These are phyloP conservation scores for Adansonia rubrostipa DNA, from an alignment of 441 rosid genomes.

Conservation along the genomic window DNA sequence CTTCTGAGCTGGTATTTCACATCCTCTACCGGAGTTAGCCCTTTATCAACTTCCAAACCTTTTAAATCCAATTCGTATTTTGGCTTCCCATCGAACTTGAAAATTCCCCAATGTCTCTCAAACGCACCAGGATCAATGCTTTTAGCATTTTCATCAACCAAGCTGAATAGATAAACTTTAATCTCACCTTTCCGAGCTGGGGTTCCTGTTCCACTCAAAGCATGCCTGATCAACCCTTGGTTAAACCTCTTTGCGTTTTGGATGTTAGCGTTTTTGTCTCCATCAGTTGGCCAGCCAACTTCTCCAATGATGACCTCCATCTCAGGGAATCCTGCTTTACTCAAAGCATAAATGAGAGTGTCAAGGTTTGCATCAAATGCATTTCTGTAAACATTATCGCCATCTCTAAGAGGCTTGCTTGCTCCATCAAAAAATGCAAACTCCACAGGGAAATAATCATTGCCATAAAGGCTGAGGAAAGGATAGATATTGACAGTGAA, in stretches of 20 bases:
- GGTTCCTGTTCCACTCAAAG: constrained; percentile 42
- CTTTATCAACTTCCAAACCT: constrained; percentile 34
- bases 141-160: constrained; percentile 48
- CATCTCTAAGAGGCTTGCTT: constrained; percentile 39
- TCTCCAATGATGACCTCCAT: constrained; percentile 47
- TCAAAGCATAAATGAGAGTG: constrained; percentile 38
- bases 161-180: constrained; percentile 44
- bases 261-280: constrained; percentile 42
- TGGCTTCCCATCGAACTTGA: constrained; percentile 48
- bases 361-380: constrained; percentile 56
- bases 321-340: constrained; percentile 45
- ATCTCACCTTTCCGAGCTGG: constrained; percentile 43
- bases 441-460: constrained; percentile 43
- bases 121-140: constrained; percentile 48
- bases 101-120: constrained; percentile 59
- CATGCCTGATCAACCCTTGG: constrained; percentile 44
- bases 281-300: constrained; percentile 59
- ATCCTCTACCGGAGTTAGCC: constrained; percentile 37
- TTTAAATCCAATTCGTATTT: constrained; percentile 45
- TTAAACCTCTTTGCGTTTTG: constrained; percentile 46
- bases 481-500: constrained; percentile 57
- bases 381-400: constrained; percentile 38
- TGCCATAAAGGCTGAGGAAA: constrained; percentile 48
- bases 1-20: constrained; percentile 37
- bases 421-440: constrained; percentile 53